Evolutionary conservation across 2,329 filamentous ascomycete species (phyloP).

Genomic region (Penicillium sp.): DNA sequence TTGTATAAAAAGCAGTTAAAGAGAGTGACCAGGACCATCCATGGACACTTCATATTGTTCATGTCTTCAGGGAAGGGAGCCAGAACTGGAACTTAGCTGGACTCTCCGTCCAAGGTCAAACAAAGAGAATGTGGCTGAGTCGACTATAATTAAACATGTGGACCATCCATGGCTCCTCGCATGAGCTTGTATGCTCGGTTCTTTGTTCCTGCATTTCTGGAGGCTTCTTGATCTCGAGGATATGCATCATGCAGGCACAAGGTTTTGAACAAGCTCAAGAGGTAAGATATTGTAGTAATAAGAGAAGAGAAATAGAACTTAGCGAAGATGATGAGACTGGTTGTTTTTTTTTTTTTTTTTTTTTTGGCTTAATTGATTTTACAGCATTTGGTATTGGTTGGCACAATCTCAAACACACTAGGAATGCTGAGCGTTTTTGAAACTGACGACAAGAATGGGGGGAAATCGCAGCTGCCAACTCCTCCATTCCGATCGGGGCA

Average conservation of each 20-base stretch:
- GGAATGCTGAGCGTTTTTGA: constrained; percentile 10
- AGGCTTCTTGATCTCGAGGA: background rate
- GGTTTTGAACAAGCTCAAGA: background rate
- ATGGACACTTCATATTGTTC: background rate
- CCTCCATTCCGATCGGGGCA: constrained; percentile 20
- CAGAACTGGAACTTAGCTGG: background rate
- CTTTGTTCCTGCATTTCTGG: background rate
- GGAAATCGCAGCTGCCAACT: background rate
- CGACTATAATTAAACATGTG: background rate
- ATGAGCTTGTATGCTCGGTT: background rate
- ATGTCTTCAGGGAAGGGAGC: background rate
- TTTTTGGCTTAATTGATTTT: background rate
- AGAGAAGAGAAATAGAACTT: background rate
- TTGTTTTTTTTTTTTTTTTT: too few relatives aligned
- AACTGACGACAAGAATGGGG: constrained; percentile 11
- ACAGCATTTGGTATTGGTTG: background rate
- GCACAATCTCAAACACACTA: constrained; percentile 12
- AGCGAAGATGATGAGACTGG: background rate
- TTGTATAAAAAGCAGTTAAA: background rate
- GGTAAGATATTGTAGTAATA: background rate
- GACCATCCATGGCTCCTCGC: background rate
- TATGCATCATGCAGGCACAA: constrained; percentile 3
- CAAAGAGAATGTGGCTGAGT: background rate
- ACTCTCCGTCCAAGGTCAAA: background rate
- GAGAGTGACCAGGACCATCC: background rate